phyloP scores from a whole-genome alignment of 495 filamentous ascomycete species.

The Achaetomiella virescens region DNA sequence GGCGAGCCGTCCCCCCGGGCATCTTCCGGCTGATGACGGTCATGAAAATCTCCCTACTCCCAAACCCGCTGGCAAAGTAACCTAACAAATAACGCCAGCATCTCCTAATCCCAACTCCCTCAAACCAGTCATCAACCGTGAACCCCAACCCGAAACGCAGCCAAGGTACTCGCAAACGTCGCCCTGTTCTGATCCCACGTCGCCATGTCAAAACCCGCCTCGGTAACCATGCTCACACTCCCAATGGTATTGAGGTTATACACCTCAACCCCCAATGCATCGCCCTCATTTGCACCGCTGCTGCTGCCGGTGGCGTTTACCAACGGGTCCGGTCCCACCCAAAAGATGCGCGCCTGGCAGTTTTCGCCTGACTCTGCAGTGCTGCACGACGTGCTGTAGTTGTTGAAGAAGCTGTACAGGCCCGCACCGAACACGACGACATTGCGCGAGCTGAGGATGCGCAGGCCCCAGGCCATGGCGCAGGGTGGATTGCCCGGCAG shows the following conservation, averaged over 20 bases:
- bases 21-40: too few relatives aligned
- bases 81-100: too few relatives aligned
- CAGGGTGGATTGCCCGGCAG: constrained; percentile 33
- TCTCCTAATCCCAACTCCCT: not conserved
- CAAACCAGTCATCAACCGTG: not conserved
- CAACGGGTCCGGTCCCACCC: constrained; percentile 7
- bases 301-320: not conserved
- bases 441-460: constrained; percentile 58
- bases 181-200: constrained; percentile 23
- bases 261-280: constrained; percentile 9
- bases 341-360: constrained; percentile 73
- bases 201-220: constrained; percentile 21
- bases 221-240: constrained; percentile 29
- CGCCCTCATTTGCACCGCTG: not conserved
- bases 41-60: not conserved
- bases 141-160: constrained; percentile 15
- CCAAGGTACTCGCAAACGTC: constrained; percentile 28
- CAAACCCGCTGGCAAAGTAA: not conserved
- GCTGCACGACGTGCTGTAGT: constrained; percentile 74
- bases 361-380: constrained; percentile 50
- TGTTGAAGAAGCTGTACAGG: constrained; percentile 79
- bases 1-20: too few relatives aligned
- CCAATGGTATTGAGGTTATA: constrained; percentile 33
- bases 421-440: constrained; percentile 68
- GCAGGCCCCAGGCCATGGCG: constrained; percentile 68